Evolutionary conservation across 306 rosid species (phyloP), one percentile per base, ranked within the genome.

Genomic region (Geum urbanum): DNA sequence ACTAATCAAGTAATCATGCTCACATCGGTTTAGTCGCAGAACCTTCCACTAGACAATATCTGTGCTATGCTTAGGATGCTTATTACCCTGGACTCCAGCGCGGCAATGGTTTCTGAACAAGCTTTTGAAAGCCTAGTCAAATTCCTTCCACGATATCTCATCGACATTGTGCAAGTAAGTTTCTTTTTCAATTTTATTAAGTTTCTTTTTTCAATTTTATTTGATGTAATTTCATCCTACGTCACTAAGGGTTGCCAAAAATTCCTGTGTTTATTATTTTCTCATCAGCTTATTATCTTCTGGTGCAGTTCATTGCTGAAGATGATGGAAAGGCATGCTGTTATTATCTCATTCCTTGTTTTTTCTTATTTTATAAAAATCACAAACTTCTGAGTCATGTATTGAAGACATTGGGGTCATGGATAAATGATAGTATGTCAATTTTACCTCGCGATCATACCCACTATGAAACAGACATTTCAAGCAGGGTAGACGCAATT

Each of bases 1-100:
- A 54, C 20, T 19, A 41, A 49, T 69, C 48, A 51, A 43, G 64
- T 19, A 41, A 49, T 69, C 48, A 51, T 48, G 64, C 75, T 82
- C 46, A 74, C 63, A 56, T 8, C 59, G 54, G 10, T 66, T 37
- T 79, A 87, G 94, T 20, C 46, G 37, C 73, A 67, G 71, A 85
- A 75, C 74, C 89, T 85, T 57, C 87, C 87, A n/a, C 46, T 92
- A 61, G 90, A 84, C 73, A 92, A 86, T 63, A 15, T 65, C 54
- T 92, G 89, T 67, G 87, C 95, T 66, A 80, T 92, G 82, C 86
- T 92, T 45, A 86, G 92, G 69, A 73, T 81, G 77, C 84, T 92
- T 27, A 65, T 76, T 65, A 51, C 75, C 12, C 60, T 92, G 75
- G 94, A 87, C 82, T 82, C 83, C 49, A 73, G 86, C 61, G 86